These are phyloP conservation scores for Fagopyrum tataricum DNA, from an alignment of 148 eudicot species.

Conservation along the genomic window DNA sequence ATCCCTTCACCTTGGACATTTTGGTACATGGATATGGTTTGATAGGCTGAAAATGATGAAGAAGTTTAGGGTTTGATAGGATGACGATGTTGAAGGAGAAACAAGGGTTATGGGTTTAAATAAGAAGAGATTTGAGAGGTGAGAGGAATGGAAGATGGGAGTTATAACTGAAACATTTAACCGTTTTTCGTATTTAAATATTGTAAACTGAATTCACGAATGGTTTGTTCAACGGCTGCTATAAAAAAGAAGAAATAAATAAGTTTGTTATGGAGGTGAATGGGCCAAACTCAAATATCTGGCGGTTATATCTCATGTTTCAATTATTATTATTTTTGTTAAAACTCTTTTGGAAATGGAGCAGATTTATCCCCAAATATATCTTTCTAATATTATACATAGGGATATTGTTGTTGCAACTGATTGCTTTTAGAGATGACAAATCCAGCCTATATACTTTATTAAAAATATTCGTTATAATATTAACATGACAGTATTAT, in stretches of 20 bases:
- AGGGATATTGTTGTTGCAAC: too few relatives aligned
- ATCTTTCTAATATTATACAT: too few relatives aligned
- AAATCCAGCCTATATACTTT: too few relatives aligned
- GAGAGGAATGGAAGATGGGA: slow-evolving; percentile 14
- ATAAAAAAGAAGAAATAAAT: neutral
- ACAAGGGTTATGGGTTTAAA: neutral
- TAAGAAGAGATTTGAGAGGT: neutral
- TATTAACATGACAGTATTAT: too few relatives aligned
- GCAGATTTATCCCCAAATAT: too few relatives aligned
- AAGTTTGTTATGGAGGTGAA: neutral
- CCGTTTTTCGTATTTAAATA: neutral
- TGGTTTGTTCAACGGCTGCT: neutral
- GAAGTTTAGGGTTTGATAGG: neutral
- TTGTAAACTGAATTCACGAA: neutral
- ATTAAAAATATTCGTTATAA: too few relatives aligned
- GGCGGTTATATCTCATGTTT: neutral
- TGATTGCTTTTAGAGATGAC: too few relatives aligned
- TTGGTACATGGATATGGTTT: neutral
- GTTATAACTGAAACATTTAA: slow-evolving; percentile 23
- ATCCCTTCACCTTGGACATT: slow-evolving; percentile 28
- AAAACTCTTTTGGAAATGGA: too few relatives aligned
- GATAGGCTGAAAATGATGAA: neutral
- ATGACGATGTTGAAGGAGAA: neutral
- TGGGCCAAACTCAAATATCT: neutral
- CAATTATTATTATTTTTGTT: too few relatives aligned